Conservation (phyloP, 352 stramenopile genomes). For the Phytophthora pini region DNA sequence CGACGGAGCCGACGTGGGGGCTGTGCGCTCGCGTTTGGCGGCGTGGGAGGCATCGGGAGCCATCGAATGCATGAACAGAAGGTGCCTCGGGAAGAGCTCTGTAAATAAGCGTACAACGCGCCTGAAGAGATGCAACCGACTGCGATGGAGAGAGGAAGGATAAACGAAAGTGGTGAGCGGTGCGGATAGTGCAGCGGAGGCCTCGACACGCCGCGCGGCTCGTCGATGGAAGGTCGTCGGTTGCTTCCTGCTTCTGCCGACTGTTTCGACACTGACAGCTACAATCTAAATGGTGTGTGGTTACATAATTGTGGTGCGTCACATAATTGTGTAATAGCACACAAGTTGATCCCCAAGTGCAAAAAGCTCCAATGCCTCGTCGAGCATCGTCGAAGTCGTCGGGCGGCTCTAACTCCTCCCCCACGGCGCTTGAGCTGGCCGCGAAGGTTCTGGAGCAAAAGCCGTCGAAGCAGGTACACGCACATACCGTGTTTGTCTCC, state of each 20-base stretch:
- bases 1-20: constrained; percentile 9
- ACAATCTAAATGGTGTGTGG: too few relatives aligned
- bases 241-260: constrained; percentile 10
- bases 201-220: constrained; percentile 5
- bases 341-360: background rate
- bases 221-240: constrained; percentile 8
- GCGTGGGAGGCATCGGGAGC: constrained; percentile 12
- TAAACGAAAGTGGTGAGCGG: background rate
- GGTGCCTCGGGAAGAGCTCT: constrained; percentile 3
- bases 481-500: background rate
- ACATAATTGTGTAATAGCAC: background rate
- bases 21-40: constrained; percentile 22
- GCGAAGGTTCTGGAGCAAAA: constrained; percentile 15
- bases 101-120: constrained; percentile 1
- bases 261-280: constrained; percentile 2
- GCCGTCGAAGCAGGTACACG: constrained; percentile 40
- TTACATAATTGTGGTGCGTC: too few relatives aligned
- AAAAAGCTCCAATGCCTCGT: constrained; percentile 25
- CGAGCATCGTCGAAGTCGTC: constrained; percentile 11
- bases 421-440: constrained; percentile 13
- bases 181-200: background rate
- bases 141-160: constrained; percentile 17
- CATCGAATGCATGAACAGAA: constrained; percentile 10
- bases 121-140: background rate
- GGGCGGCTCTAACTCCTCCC: constrained; percentile 5